Evolutionary conservation across 2,329 filamentous ascomycete genomes (phyloP).

Genomic region (Ophiostoma tasmaniense): DNA sequence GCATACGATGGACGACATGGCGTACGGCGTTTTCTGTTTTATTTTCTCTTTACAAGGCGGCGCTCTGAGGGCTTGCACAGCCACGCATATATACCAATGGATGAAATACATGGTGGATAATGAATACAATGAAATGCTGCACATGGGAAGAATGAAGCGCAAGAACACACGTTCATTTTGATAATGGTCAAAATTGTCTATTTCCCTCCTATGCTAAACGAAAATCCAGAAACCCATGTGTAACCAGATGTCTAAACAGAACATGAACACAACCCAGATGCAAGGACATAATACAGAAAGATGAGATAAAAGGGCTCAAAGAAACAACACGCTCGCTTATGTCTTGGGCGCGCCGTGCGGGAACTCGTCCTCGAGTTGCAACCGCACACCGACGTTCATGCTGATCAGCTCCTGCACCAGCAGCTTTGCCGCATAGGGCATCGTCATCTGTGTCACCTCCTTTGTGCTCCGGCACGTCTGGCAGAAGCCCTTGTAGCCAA

Average conservation of each 20-base stretch:
- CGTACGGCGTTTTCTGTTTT: conserved; percentile 3
- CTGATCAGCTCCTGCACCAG: conserved; percentile 92
- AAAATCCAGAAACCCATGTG: neutral
- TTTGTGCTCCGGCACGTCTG: conserved; percentile 82
- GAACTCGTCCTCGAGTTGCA: conserved; percentile 92
- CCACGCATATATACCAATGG: neutral
- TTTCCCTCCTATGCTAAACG: conserved; percentile 5
- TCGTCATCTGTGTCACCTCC: conserved; percentile 83
- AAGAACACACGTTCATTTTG: neutral
- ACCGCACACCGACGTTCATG: conserved; percentile 94
- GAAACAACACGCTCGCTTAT: neutral
- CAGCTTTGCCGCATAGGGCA: conserved; percentile 95
- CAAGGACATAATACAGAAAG: conserved; percentile 1
- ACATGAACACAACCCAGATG: neutral
- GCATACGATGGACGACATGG: neutral
- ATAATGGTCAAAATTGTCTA: neutral
- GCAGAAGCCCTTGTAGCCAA: conserved; percentile 93
- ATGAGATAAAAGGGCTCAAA: neutral
- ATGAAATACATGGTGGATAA: neutral
- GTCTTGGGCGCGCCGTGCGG: conserved; percentile 44
- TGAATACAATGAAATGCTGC: neutral
- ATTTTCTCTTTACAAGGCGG: neutral
- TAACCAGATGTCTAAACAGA: neutral
- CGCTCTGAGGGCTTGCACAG: neutral
- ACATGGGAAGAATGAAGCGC: neutral